phyloP scores from a whole-genome alignment of 192 early-diverging fungal species.

The Backusella mclennaniae region DNA sequence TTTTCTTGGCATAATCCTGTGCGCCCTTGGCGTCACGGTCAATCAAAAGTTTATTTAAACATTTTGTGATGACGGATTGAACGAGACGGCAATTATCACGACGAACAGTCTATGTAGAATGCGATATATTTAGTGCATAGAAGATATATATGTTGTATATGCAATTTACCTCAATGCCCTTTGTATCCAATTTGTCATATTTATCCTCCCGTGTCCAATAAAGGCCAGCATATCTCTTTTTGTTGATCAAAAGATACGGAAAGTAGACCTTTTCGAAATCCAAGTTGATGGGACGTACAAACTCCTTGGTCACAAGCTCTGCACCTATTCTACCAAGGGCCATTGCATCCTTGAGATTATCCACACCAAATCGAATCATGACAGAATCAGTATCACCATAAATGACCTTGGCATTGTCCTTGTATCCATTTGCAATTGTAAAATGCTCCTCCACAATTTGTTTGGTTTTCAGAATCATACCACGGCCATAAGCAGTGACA shows the following conservation, averaged over 20 bases:
- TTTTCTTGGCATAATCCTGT: conserved; percentile 80
- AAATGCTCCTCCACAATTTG: conserved; percentile 79
- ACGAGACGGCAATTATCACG: conserved; percentile 95
- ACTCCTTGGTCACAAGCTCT: conserved; percentile 78
- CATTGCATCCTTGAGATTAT: conserved; percentile 83
- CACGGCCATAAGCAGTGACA: conserved; percentile 91
- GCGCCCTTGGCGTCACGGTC: conserved; percentile 88
- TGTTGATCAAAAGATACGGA: conserved; percentile 96
- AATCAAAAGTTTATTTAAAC: conserved; percentile 85
- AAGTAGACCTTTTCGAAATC: conserved; percentile 99
- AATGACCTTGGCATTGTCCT: conserved; percentile 87
- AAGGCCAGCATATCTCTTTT: conserved; percentile 96
- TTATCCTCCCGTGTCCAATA: conserved; percentile 96
- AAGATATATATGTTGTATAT: background rate
- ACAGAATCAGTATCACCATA: conserved; percentile 99
- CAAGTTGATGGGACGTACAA: conserved; percentile 93
- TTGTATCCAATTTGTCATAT: conserved; percentile 96
- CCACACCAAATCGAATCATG: conserved; percentile 96
- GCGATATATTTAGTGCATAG: background rate
- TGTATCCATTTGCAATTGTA: conserved; percentile 84
- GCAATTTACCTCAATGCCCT: conserved; percentile 84
- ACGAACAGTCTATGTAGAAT: conserved; percentile 75
- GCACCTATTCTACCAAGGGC: conserved; percentile 83
- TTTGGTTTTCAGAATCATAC: conserved; percentile 94
- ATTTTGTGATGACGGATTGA: conserved; percentile 89